Percentiles rank a stretch among this genome's conserved stretches.
phyloP scores from a whole-genome alignment of 345 rosid genomes.

The Acer saccharum region DNA sequence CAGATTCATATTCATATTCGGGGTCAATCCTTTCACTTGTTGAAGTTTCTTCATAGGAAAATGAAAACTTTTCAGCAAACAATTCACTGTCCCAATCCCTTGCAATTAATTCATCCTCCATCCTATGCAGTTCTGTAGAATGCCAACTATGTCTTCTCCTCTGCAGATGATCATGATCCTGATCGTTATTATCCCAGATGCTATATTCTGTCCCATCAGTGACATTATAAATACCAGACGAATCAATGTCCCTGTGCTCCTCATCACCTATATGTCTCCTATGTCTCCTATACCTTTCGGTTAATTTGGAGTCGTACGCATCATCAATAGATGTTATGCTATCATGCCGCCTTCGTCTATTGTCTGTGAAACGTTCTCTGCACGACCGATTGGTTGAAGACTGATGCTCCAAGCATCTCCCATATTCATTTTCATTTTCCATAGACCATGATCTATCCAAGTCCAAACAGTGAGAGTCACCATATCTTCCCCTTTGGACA shows the following conservation, averaged over 20 bases:
- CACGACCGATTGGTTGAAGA: slow-evolving; percentile 22
- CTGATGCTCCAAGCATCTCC: slow-evolving; percentile 24
- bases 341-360: slow-evolving; percentile 35
- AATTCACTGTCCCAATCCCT: slow-evolving; percentile 32
- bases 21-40: slow-evolving; percentile 24
- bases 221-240: slow-evolving; percentile 21
- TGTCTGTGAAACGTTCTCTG: slow-evolving; percentile 29
- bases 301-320: slow-evolving; percentile 24
- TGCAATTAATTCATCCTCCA: slow-evolving; percentile 31
- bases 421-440: slow-evolving; percentile 34
- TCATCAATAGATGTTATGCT: slow-evolving; percentile 21
- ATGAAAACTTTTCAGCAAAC: slow-evolving; percentile 29
- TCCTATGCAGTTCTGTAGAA: slow-evolving; percentile 19
- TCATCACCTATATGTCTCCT: slow-evolving; percentile 27
- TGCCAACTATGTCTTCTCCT: slow-evolving; percentile 33
- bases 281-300: slow-evolving; percentile 26
- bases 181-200: slow-evolving; percentile 23
- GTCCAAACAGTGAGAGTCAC: slow-evolving; percentile 30
- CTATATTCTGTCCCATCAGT: slow-evolving; percentile 21
- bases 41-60: slow-evolving; percentile 27
- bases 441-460: slow-evolving; percentile 33
- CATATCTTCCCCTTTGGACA: slow-evolving; percentile 38
- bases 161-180: slow-evolving; percentile 17
- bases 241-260: slow-evolving; percentile 29
- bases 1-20: slow-evolving; percentile 22